Evolutionary conservation across 257 asterid species (phyloP), one percentile per base, ranked within the genome.

Genomic region (Forsythia suspensa): DNA sequence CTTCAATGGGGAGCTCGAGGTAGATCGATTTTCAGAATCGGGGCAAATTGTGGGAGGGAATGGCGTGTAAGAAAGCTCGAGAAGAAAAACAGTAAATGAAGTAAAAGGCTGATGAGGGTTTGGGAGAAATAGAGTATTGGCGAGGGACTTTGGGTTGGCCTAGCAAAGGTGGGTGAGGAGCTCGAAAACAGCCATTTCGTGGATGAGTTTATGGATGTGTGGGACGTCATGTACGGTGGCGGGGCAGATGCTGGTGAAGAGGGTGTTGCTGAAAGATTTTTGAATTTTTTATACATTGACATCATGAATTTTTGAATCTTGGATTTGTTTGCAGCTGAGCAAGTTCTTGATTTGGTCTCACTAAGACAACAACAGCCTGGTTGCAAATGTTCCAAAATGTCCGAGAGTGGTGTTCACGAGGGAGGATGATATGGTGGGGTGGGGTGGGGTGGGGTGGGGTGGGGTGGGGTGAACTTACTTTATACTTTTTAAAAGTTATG

Each of bases 321-420:
- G 87, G 42, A 90, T 80, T 41, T 90, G 97, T 67, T 91, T 92
- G 87, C 97, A 92, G 83, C 91, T 90, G 21, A 94, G 84, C 21
- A 92, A n/a, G 91, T 85, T 94, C 86, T 92, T 94, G 89, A 94
- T 39, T 57, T 92, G 96, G 76, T 94, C 93, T 97, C 98, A 94
- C 20, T 97, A 92, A 2, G 96, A 90, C 7, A 92, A 79, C 7
- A 78, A 87, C 24, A 13, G 79, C 18, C 34, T 41, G 44, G 44
- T 41, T 41, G 34, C 34, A 29, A 29, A 29, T 29, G 34, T 1
- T 29, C 34, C 34, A 29, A 29, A 29, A 29, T 29, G 34, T 1
- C 34, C 34, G 34, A 29, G 34, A 29, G 34, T 29, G 34, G 34
- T 29, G 34, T 29, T 29, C 34, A 29, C 2, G 34, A 29, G 34